Conservation (phyloP, 495 filamentous ascomycete genomes). For the Xylaria intraflava region DNA sequence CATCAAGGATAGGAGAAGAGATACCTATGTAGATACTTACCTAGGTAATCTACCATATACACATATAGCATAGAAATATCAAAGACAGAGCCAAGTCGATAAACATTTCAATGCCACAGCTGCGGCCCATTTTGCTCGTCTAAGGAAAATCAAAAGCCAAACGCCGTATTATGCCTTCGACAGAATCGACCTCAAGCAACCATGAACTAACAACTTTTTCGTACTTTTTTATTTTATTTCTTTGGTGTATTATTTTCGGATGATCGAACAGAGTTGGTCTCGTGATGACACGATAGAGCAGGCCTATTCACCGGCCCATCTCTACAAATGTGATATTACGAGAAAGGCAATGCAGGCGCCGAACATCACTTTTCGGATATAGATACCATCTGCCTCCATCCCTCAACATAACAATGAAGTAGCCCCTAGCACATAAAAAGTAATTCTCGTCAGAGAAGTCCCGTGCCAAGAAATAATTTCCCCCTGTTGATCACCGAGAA, state of each 20-base stretch:
- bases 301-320: neutral
- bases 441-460: neutral
- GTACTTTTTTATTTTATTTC: neutral
- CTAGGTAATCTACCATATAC: too few relatives aligned
- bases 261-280: neutral
- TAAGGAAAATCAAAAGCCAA: neutral
- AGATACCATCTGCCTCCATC: neutral
- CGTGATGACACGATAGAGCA: neutral
- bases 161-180: neutral
- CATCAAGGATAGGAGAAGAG: neutral
- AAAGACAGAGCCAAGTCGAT: neutral
- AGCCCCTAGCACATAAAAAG: neutral
- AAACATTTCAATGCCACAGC: neutral
- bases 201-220: neutral
- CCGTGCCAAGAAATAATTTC: neutral
- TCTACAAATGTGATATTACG: neutral
- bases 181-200: neutral
- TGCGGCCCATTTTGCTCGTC: neutral
- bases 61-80: neutral
- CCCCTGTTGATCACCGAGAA: too few relatives aligned
- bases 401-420: neutral
- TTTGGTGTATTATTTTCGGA: neutral
- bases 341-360: constrained; percentile 1
- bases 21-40: neutral
- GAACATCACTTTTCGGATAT: neutral